Evolutionary conservation across 495 filamentous ascomycete genomes (phyloP).

Genomic region (Tuber indicum): DNA sequence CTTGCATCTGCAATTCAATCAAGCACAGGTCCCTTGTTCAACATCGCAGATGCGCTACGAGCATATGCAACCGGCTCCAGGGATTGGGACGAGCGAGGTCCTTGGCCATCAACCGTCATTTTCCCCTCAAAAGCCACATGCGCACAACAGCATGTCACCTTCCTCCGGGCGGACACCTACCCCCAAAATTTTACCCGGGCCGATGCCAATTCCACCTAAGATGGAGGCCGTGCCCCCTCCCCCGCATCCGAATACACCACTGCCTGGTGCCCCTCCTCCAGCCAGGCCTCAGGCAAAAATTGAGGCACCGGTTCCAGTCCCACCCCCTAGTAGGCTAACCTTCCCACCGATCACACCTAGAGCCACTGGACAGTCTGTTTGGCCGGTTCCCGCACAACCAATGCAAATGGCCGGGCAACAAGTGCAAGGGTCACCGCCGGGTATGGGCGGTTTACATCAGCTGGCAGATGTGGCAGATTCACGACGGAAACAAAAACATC

Average conservation of each 20-base stretch:
- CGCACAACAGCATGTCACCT: slow-evolving; percentile 19
- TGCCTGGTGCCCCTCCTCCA: slow-evolving; percentile 26
- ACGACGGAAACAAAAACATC: slow-evolving; percentile 32
- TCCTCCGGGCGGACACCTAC: slow-evolving; percentile 4
- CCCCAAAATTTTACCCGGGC: slow-evolving; percentile 21
- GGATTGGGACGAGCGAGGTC: background rate
- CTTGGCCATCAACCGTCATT: slow-evolving; percentile 18
- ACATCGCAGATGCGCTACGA: slow-evolving; percentile 4
- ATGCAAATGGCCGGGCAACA: slow-evolving; percentile 28
- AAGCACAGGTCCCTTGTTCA: background rate
- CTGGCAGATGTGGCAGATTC: slow-evolving; percentile 33
- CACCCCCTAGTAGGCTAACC: slow-evolving; percentile 24
- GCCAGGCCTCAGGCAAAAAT: slow-evolving; percentile 27
- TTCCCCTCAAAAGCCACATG: slow-evolving; percentile 16
- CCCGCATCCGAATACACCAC: slow-evolving; percentile 20
- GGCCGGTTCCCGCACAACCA: slow-evolving; percentile 28
- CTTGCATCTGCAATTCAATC: background rate
- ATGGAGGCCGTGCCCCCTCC: slow-evolving; percentile 35
- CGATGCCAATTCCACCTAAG: slow-evolving; percentile 31
- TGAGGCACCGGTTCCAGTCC: slow-evolving; percentile 26
- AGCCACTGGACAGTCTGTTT: slow-evolving; percentile 5
- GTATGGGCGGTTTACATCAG: slow-evolving; percentile 22
- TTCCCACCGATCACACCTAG: slow-evolving; percentile 26
- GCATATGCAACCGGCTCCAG: background rate
- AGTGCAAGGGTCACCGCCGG: slow-evolving; percentile 15